Conservation (phyloP, 768 basidiomycete genomes). For the Pleurotus ostreatus region DNA sequence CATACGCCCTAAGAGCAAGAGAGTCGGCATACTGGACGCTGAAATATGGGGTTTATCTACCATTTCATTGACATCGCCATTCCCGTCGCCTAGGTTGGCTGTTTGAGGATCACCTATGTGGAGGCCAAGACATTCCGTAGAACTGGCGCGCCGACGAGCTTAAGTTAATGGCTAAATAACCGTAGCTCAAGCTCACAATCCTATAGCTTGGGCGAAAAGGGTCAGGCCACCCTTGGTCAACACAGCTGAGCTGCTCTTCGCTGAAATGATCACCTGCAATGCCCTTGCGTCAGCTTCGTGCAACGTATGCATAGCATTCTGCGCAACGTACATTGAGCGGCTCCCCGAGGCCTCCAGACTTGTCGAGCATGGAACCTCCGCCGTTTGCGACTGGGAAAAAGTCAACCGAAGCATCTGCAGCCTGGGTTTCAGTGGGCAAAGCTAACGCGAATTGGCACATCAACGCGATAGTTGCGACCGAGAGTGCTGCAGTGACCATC, state of each 20-base stretch:
- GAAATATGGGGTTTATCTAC: constrained; percentile 29
- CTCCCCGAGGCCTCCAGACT: constrained; percentile 49
- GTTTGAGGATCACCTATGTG: constrained; percentile 61
- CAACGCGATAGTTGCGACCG: neutral
- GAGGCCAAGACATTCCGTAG: constrained; percentile 70
- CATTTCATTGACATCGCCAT: constrained; percentile 51
- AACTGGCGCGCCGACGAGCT: constrained; percentile 16
- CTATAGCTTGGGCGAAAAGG: constrained; percentile 59
- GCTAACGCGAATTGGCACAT: neutral
- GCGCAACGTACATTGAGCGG: constrained; percentile 64
- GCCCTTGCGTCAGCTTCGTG: neutral
- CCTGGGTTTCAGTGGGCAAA: constrained; percentile 1
- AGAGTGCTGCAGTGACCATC: neutral
- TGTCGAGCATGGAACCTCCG: constrained; percentile 61
- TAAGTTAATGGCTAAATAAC: constrained; percentile 20
- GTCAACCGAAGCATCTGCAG: neutral
- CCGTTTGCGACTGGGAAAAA: neutral
- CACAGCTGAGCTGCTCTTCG: constrained; percentile 51
- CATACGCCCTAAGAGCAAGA: constrained; percentile 52
- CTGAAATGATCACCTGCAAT: constrained; percentile 58
- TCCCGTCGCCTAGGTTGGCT: constrained; percentile 78
- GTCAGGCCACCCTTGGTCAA: constrained; percentile 52
- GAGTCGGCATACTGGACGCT: neutral
- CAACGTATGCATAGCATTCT: neutral
- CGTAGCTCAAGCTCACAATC: constrained; percentile 43